These are phyloP conservation scores for Begonia fuchsioides DNA, from an alignment of 306 rosid species.

Conservation along the genomic window DNA sequence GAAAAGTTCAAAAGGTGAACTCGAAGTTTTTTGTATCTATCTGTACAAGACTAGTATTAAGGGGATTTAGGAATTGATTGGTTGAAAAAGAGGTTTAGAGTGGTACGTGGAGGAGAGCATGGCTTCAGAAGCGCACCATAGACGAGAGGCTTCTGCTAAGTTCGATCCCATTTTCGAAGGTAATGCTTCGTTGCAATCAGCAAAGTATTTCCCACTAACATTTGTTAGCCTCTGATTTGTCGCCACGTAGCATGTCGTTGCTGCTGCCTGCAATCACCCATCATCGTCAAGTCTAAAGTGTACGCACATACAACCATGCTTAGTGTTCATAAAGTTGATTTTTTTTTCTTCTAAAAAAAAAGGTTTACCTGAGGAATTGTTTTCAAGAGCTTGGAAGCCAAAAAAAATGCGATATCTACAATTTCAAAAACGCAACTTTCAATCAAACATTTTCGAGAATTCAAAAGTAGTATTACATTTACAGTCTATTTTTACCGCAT, in stretches of 20 bases:
- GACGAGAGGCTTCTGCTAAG: constrained; percentile 31
- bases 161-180: constrained; percentile 51
- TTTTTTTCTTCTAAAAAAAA: background rate
- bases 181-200: constrained; percentile 69
- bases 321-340: too few relatives aligned
- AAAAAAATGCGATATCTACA: constrained; percentile 72
- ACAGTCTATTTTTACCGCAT: too few relatives aligned
- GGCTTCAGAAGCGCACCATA: constrained; percentile 66
- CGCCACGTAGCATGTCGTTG: constrained; percentile 90
- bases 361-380: constrained; percentile 73
- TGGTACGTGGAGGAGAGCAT: constrained; percentile 21
- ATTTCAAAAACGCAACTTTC: too few relatives aligned
- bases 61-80: background rate
- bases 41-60: background rate
- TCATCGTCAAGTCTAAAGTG: too few relatives aligned
- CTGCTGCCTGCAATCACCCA: constrained; percentile 47
- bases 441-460: too few relatives aligned
- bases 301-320: too few relatives aligned
- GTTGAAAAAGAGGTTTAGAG: background rate
- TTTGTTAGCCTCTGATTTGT: constrained; percentile 37
- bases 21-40: background rate
- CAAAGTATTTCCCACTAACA: constrained; percentile 66
- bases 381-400: constrained; percentile 75
- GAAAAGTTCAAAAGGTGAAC: background rate
- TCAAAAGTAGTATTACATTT: too few relatives aligned